These are phyloP conservation scores for Trichomonas tenax DNA, from an alignment of 208 protist genomes.

Conservation along the genomic window DNA sequence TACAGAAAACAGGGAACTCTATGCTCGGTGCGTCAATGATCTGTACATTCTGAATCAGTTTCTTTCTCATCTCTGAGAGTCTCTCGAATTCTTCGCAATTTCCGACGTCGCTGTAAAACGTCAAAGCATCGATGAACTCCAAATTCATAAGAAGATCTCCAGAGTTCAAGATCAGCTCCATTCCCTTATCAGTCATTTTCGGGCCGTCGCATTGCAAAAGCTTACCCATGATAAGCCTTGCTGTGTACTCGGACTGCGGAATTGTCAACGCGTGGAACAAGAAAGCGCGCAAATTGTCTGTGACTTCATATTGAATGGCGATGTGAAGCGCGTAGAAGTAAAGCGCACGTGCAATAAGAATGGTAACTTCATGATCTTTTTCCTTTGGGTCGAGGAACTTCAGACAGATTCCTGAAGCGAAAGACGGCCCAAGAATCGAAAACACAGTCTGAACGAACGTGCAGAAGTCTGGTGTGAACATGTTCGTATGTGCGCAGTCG, in stretches of 20 bases:
- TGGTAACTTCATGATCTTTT: neutral
- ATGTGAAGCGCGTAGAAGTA: neutral
- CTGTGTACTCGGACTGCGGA: neutral
- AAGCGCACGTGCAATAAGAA: neutral
- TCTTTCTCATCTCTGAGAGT: neutral
- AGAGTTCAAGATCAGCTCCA: neutral
- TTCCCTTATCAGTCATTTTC: neutral
- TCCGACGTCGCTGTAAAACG: neutral
- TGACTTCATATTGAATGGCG: neutral
- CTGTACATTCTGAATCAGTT: neutral
- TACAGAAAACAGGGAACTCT: neutral
- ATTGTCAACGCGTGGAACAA: neutral
- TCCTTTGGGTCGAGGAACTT: neutral
- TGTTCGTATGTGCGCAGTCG: neutral
- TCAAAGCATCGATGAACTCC: neutral
- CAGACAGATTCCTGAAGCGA: neutral
- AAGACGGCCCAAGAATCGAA: neutral
- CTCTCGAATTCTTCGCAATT: neutral
- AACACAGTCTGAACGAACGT: conserved; percentile 1
- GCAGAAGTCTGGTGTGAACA: conserved; percentile 13
- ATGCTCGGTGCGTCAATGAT: neutral
- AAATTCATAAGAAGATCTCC: neutral
- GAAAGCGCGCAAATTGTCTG: neutral
- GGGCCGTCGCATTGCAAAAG: neutral
- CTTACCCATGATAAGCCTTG: neutral